Evolutionary conservation across 1,139 yeast species (phyloP).

Genomic region (Diutina ranongensis): DNA sequence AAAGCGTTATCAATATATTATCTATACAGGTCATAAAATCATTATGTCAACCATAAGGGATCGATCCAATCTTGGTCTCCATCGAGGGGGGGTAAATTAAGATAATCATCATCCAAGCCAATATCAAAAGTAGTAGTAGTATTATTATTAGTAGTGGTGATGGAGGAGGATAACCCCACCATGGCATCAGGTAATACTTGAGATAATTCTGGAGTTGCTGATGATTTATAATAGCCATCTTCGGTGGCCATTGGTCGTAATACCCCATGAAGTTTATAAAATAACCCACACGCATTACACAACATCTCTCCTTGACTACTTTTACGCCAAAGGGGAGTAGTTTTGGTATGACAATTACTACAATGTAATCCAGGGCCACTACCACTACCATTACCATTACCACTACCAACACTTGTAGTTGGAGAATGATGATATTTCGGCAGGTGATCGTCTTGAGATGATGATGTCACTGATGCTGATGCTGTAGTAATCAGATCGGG

Average conservation of each 20-base stretch:
- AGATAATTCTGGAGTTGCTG: neutral
- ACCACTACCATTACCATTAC: neutral
- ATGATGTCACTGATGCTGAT: neutral
- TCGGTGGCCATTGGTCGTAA: slow-evolving; percentile 27
- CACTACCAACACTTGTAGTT: neutral
- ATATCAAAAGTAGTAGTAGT: neutral
- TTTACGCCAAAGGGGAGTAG: slow-evolving; percentile 38
- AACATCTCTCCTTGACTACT: slow-evolving; percentile 32
- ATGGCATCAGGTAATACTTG: neutral
- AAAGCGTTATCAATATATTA: too few species aligned
- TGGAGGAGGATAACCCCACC: too few species aligned
- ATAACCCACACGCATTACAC: slow-evolving; percentile 34
- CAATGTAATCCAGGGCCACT: slow-evolving; percentile 21
- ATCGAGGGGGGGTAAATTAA: neutral
- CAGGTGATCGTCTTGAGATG: neutral
- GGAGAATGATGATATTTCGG: neutral
- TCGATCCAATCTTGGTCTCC: slow-evolving; percentile 3
- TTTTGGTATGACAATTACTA: slow-evolving; percentile 33
- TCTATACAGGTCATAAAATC: neutral
- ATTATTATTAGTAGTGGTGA: neutral
- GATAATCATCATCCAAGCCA: neutral
- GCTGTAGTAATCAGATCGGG: neutral
- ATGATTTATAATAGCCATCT: slow-evolving; percentile 8
- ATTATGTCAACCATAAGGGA: neutral
- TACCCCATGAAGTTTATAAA: slow-evolving; percentile 9